Evolutionary conservation across 305 asterid species (phyloP), one percentile per base, ranked within the genome.

Genomic region (Fraxinus albicans): DNA sequence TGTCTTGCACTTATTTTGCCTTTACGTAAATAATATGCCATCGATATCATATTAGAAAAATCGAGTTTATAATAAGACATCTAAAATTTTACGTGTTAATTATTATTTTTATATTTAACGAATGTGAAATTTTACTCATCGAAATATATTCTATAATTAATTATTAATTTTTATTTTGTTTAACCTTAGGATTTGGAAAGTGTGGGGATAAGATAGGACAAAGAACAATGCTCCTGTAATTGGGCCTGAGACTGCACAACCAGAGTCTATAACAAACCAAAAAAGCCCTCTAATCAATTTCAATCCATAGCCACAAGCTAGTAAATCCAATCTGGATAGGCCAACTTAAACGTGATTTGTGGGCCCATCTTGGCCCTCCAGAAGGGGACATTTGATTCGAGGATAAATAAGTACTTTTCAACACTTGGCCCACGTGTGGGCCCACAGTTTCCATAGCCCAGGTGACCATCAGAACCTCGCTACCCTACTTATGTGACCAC

Each of bases 181-280:
- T 3, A 17, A 50, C 60, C 60, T 13, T 15, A 50, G 19, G 19
- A 50, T 13, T 47, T 50, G n/a, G 3, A 55, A 55, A 1, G 67
- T 55, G 67, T 55, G 27, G 67, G 63, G 27, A 55, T n/a, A 55
- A 55, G 27, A 55, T 6, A n/a, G 27, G 67, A 55, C 67, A n/a
- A n/a, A 55, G 27, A 55, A 55, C 25, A 4, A 42, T 2, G 29
- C 2, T 8, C 60, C 27, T 17, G 33, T 65, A 86, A 70, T 19
- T 80, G 80, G 79, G 27, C 63, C 63, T 76, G 23, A 33, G 27
- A 82, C 47, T 50, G 6, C 76, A 38, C 76, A 13, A 25, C 23
- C 72, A 40, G 76, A 69, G 75, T 70, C 81, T 21, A 79, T 73
- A 77, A 79, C 82, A 79, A 81, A 78, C 86, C 83, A 85, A 67